Conservation (phyloP, 2,329 filamentous ascomycete genomes). For the Clarireedia homoeocarpa region DNA sequence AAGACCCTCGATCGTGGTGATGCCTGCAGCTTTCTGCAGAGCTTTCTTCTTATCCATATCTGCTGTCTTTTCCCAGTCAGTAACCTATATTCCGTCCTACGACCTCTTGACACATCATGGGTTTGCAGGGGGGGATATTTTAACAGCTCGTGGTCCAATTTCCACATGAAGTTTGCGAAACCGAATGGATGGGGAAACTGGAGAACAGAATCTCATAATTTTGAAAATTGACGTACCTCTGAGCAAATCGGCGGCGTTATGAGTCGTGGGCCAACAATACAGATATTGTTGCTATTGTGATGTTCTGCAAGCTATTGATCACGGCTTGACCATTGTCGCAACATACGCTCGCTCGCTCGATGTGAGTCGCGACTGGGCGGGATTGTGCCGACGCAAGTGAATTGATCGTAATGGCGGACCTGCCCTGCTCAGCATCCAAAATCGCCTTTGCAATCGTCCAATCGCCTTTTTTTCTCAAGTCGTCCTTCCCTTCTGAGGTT, state of each 20-base stretch:
- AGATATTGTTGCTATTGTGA: conserved; percentile 4
- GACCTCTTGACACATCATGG: not conserved
- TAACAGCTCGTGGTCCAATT: not conserved
- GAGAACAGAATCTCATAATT: not conserved
- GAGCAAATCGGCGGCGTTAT: not conserved
- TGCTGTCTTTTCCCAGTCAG: not conserved
- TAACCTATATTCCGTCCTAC: not conserved
- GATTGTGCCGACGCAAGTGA: not conserved
- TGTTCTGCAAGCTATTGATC: conserved; percentile 14
- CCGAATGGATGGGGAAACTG: not conserved
- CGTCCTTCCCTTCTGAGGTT: not conserved
- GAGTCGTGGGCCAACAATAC: not conserved
- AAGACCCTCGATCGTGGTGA: not conserved
- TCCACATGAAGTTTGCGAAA: not conserved
- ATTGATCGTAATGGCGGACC: not conserved
- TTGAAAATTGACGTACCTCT: not conserved
- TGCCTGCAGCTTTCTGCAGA: not conserved
- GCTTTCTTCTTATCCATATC: conserved; percentile 1
- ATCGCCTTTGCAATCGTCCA: too few species aligned
- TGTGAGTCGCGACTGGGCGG: conserved; percentile 4
- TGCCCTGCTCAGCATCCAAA: too few species aligned
- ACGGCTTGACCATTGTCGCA: conserved; percentile 25
- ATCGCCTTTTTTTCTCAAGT: too few species aligned
- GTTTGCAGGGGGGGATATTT: not conserved
- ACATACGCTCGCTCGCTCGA: conserved; percentile 12